Conservation (phyloP, 2,329 filamentous ascomycete genomes). For the Cladosporium sp. region DNA sequence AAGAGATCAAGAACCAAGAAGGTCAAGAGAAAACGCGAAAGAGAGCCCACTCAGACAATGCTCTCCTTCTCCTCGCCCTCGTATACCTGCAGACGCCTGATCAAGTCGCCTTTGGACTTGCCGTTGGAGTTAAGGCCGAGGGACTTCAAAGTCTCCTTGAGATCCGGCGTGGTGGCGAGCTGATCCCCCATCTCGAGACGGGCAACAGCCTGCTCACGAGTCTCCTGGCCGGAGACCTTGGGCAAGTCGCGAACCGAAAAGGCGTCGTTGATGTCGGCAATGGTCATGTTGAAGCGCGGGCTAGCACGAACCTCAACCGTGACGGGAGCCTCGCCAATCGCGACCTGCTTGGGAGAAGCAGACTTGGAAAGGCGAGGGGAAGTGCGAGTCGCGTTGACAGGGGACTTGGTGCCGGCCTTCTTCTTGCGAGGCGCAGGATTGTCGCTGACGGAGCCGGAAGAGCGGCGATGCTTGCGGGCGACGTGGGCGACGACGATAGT, state of each 20-base stretch:
- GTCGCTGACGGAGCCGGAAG: not conserved
- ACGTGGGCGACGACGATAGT: constrained; percentile 5
- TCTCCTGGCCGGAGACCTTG: constrained; percentile 22
- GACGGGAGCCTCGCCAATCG: constrained; percentile 3
- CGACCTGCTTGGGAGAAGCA: constrained; percentile 6
- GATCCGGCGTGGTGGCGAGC: constrained; percentile 21
- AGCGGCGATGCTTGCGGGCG: constrained; percentile 13
- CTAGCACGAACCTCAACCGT: constrained; percentile 17
- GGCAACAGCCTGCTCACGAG: constrained; percentile 33
- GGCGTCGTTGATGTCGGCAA: constrained; percentile 30
- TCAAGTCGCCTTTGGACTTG: constrained; percentile 27
- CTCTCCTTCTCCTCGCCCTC: constrained; percentile 22
- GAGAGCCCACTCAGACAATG: not conserved
- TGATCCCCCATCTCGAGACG: constrained; percentile 27
- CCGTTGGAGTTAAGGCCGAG: constrained; percentile 23
- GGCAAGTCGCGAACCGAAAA: constrained; percentile 30
- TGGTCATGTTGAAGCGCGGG: constrained; percentile 31
- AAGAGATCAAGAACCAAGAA: not conserved
- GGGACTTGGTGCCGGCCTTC: not conserved
- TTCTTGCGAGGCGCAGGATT: constrained; percentile 8
- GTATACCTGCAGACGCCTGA: constrained; percentile 29
- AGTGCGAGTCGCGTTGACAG: constrained; percentile 3
- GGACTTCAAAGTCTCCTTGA: constrained; percentile 24
- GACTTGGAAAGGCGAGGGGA: constrained; percentile 17
- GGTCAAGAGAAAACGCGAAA: not conserved